A percentile compares a stretch with the other conserved stretches of the same genome.
Conservation (phyloP, 345 rosid genomes). For the Reutealis trisperma region DNA sequence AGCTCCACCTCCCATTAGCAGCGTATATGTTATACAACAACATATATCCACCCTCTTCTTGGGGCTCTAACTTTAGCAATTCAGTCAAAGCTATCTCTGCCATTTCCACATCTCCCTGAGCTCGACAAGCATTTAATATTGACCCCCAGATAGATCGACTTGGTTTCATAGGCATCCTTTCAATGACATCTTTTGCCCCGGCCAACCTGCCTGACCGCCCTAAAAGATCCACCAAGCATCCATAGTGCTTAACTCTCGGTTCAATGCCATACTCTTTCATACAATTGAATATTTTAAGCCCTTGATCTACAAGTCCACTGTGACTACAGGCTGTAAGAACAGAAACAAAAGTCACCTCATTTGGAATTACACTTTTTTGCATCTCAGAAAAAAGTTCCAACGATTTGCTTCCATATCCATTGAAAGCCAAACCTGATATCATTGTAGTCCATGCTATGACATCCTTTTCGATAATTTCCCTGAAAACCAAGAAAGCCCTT, state of each 20-base stretch:
- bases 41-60: conserved; percentile 29
- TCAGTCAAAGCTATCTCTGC: conserved; percentile 28
- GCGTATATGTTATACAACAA: conserved; percentile 28
- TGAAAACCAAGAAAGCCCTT: conserved; percentile 20
- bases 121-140: conserved; percentile 22
- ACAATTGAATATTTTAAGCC: conserved; percentile 11
- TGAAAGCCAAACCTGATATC: conserved; percentile 29
- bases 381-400: conserved; percentile 22
- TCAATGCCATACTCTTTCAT: conserved; percentile 21
- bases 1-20: conserved; percentile 22
- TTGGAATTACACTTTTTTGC: conserved; percentile 20
- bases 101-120: conserved; percentile 23
- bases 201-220: conserved; percentile 23
- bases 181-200: conserved; percentile 25
- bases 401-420: conserved; percentile 27
- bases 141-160: conserved; percentile 28
- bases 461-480: conserved; percentile 17
- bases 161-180: conserved; percentile 25
- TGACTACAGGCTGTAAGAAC: conserved; percentile 32
- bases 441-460: conserved; percentile 24
- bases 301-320: conserved; percentile 26
- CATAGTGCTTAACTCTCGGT: conserved; percentile 28
- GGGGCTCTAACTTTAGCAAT: conserved; percentile 22
- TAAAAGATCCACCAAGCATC: conserved; percentile 30
- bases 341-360: conserved; percentile 25